Percentiles rank a stretch among this genome's conserved stretches.
phyloP scores from a whole-genome alignment of 768 basidiomycete genomes.

The Trametes coccinea region DNA sequence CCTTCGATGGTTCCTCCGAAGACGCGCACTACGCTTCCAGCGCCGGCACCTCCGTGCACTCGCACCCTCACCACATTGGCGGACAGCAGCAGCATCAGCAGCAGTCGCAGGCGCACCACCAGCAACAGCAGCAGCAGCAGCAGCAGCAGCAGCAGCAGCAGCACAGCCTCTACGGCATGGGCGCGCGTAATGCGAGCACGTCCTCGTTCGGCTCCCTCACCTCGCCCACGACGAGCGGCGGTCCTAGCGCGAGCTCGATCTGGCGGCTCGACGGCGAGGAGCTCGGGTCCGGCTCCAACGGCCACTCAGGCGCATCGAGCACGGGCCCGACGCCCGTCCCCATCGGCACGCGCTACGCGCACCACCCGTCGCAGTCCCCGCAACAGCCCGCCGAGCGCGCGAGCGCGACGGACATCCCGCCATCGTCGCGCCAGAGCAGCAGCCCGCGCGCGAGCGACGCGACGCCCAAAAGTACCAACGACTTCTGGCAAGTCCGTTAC shows the following conservation, averaged over 20 bases:
- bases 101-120: too few relatives aligned
- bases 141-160: too few relatives aligned
- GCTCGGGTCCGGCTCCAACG: slow-evolving; percentile 28
- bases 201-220: slow-evolving; percentile 26
- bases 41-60: slow-evolving; percentile 12
- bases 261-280: slow-evolving; percentile 78
- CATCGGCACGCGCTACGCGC: background rate
- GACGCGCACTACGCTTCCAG: slow-evolving; percentile 13
- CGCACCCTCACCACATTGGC: background rate
- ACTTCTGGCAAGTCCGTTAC: slow-evolving; percentile 22
- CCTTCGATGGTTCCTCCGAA: slow-evolving; percentile 32
- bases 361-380: background rate
- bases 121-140: too few relatives aligned
- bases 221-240: slow-evolving; percentile 20
- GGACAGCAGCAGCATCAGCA: background rate
- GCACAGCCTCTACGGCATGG: slow-evolving; percentile 2
- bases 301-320: background rate
- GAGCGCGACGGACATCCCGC: background rate
- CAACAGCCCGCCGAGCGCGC: background rate
- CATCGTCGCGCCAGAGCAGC: background rate
- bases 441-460: slow-evolving; percentile 4
- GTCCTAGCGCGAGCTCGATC: slow-evolving; percentile 50
- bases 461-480: slow-evolving; percentile 17
- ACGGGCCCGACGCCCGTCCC: slow-evolving; percentile 3
- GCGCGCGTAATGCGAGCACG: slow-evolving; percentile 3